phyloP scores from a whole-genome alignment of 345 rosid genomes.

The Eucalyptus grandis region DNA sequence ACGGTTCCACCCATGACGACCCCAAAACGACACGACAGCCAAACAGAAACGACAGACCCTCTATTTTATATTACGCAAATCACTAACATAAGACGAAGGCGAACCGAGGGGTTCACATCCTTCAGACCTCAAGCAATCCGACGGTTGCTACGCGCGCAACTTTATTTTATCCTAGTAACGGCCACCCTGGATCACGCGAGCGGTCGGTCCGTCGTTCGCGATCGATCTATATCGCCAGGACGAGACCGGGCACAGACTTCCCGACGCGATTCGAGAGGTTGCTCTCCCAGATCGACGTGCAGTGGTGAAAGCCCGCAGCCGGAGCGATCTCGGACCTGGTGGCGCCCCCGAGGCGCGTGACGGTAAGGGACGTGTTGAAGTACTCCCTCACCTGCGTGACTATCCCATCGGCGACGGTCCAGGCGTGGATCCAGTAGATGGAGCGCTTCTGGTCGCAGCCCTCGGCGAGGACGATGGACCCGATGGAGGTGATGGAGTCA shows the following conservation, averaged over 20 bases:
- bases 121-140: background rate
- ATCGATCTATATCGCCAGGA: slow-evolving; percentile 31
- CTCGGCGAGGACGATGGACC: slow-evolving; percentile 66
- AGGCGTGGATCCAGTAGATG: slow-evolving; percentile 94
- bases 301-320: slow-evolving; percentile 21
- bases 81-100: background rate
- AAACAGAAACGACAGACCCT: background rate
- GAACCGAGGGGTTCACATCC: background rate
- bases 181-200: background rate
- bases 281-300: slow-evolving; percentile 86
- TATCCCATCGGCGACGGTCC: slow-evolving; percentile 91
- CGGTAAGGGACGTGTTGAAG: slow-evolving; percentile 87
- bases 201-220: background rate
- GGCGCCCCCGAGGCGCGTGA: slow-evolving; percentile 52
- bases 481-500: slow-evolving; percentile 32
- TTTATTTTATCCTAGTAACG: background rate
- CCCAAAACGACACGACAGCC: background rate
- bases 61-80: background rate
- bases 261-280: slow-evolving; percentile 56
- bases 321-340: slow-evolving; percentile 16
- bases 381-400: slow-evolving; percentile 90
- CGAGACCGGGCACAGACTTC: slow-evolving; percentile 88
- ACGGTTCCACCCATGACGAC: background rate
- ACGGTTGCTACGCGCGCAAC: background rate
- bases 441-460: slow-evolving; percentile 55